These are phyloP conservation scores for Capronia coronata DNA, from an alignment of 2,329 filamentous ascomycete genomes.

Conservation along the genomic window DNA sequence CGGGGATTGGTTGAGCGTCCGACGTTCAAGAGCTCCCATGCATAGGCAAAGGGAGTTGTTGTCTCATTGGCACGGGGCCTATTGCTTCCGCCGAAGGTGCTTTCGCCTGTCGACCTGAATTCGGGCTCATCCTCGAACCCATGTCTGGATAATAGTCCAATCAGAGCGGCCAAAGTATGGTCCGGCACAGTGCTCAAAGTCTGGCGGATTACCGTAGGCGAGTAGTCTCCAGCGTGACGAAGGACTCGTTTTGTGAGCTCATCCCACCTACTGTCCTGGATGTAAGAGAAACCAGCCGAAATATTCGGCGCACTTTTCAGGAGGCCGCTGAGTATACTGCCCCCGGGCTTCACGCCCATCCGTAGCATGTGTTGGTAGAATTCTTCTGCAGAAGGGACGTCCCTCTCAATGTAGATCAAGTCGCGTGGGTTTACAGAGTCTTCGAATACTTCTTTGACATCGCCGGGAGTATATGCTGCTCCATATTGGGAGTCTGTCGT, in stretches of 20 bases:
- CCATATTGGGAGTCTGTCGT: neutral
- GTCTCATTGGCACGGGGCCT: neutral
- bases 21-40: conserved; percentile 9
- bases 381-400: conserved; percentile 47
- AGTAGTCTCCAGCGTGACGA: conserved; percentile 17
- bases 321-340: conserved; percentile 45
- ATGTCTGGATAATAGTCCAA: conserved; percentile 38
- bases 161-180: conserved; percentile 41
- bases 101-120: neutral
- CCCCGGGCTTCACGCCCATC: conserved; percentile 40
- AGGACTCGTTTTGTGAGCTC: conserved; percentile 29
- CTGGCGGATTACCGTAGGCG: conserved; percentile 15
- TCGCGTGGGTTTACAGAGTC: conserved; percentile 53
- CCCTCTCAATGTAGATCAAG: conserved; percentile 50
- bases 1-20: conserved; percentile 10
- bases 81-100: neutral
- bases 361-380: conserved; percentile 48
- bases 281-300: conserved; percentile 38
- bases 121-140: conserved; percentile 8
- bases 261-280: conserved; percentile 36
- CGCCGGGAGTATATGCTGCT: conserved; percentile 42
- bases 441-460: conserved; percentile 49
- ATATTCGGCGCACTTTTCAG: conserved; percentile 41
- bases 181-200: conserved; percentile 32
- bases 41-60: conserved; percentile 11